Evolutionary conservation across 768 basidiomycete species (phyloP).

Genomic region (Lyophyllum shimeji): DNA sequence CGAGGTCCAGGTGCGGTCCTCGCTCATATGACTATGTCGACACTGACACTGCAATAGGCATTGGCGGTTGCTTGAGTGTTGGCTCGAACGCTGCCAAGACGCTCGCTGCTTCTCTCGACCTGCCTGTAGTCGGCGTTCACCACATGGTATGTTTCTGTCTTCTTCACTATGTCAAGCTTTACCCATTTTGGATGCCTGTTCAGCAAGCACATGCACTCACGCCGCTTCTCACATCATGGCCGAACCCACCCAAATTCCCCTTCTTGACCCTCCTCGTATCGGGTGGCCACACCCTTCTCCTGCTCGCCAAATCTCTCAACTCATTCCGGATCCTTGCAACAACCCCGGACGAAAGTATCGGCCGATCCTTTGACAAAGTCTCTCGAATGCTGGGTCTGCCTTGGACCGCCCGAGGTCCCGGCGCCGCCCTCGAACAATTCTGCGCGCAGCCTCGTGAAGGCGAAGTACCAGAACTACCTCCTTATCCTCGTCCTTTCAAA

Average conservation of each 20-base stretch:
- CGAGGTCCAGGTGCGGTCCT: conserved; percentile 70
- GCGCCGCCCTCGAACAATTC: conserved; percentile 79
- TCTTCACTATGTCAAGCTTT: neutral
- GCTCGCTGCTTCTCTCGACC: conserved; percentile 72
- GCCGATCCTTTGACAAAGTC: conserved; percentile 83
- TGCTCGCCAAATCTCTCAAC: conserved; percentile 62
- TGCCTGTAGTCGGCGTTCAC: conserved; percentile 88
- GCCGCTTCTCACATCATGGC: conserved; percentile 60
- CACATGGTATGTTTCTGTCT: conserved; percentile 74
- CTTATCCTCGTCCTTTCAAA: conserved; percentile 49
- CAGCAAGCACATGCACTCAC: conserved; percentile 95
- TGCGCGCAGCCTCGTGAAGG: conserved; percentile 38
- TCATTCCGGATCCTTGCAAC: conserved; percentile 72
- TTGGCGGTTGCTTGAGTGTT: conserved; percentile 78
- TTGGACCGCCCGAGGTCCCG: conserved; percentile 65
- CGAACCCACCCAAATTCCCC: conserved; percentile 62
- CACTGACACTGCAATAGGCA: conserved; percentile 42
- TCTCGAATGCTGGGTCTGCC: conserved; percentile 67
- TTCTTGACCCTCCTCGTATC: conserved; percentile 89
- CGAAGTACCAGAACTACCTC: conserved; percentile 28
- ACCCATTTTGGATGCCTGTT: neutral
- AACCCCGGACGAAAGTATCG: conserved; percentile 74
- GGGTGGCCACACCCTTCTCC: conserved; percentile 91
- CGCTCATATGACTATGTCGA: conserved; percentile 3
- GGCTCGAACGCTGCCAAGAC: conserved; percentile 83